Evolutionary conservation across 257 asterid genomes (phyloP).

Genomic region (Solanum phureja): DNA sequence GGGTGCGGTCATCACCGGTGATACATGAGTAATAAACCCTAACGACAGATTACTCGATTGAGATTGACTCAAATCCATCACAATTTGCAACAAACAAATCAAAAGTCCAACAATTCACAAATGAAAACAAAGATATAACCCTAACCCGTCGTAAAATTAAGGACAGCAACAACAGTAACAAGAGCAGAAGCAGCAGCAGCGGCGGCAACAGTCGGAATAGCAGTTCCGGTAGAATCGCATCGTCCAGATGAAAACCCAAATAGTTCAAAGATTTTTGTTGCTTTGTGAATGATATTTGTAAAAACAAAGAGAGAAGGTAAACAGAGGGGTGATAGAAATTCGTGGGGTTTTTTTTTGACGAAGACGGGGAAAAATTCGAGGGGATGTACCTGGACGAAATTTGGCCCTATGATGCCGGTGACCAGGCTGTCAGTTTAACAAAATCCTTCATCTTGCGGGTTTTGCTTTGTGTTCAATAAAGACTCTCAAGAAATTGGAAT

Average conservation of each 20-base stretch:
- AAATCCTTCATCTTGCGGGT: background rate
- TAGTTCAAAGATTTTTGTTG: background rate
- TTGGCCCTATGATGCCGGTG: background rate
- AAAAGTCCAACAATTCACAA: background rate
- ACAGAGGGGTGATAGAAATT: background rate
- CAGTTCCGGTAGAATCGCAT: conserved; percentile 6
- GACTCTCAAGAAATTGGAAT: background rate
- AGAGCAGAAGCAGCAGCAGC: conserved; percentile 15
- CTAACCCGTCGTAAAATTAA: background rate
- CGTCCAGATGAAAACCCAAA: conserved; percentile 11
- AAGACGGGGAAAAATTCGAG: conserved; percentile 11
- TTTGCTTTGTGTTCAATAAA: background rate
- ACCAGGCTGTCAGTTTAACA: background rate
- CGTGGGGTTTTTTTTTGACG: conserved; percentile 23
- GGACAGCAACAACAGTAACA: conserved; percentile 6
- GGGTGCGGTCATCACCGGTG: conserved; percentile 12
- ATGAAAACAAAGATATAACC: background rate
- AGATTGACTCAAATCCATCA: conserved; percentile 56
- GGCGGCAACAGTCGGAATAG: background rate
- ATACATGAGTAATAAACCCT: conserved; percentile 53
- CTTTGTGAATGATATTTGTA: conserved; percentile 1
- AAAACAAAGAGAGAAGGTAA: background rate
- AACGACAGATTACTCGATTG: conserved; percentile 41
- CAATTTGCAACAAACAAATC: background rate
- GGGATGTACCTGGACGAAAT: conserved; percentile 23